A percentile compares a stretch with the other conserved stretches of the same genome.
Conservation (phyloP, 2,329 filamentous ascomycete species). For the Achaetomium macrosporum region DNA sequence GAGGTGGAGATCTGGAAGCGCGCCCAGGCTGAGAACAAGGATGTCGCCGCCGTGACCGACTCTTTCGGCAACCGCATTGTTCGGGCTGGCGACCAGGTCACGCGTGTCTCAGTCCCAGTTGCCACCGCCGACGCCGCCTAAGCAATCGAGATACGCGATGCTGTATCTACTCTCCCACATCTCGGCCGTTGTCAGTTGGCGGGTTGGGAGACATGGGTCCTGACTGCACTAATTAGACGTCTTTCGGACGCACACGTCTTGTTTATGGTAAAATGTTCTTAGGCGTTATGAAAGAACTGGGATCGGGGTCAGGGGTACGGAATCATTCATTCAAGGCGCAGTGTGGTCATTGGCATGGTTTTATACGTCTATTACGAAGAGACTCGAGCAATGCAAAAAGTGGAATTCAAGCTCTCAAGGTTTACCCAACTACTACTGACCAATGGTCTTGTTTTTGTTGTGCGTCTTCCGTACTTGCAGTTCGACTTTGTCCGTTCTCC, state of each 20-base stretch:
- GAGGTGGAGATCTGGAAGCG: slow-evolving; percentile 94
- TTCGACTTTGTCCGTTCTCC: too few species aligned
- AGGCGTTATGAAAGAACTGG: slow-evolving; percentile 7
- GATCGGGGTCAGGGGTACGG: not conserved
- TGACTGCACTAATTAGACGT: not conserved
- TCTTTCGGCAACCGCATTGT: slow-evolving; percentile 75
- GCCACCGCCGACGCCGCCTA: slow-evolving; percentile 79
- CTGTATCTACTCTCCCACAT: not conserved
- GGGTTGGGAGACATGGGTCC: too few species aligned
- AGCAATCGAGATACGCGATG: slow-evolving; percentile 14
- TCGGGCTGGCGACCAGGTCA: slow-evolving; percentile 79
- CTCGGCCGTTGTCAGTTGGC: too few species aligned
- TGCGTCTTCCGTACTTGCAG: too few species aligned
- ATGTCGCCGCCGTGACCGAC: slow-evolving; percentile 73
- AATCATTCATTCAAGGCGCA: slow-evolving; percentile 3
- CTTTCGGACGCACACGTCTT: not conserved
- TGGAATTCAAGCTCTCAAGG: not conserved
- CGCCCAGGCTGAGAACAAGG: slow-evolving; percentile 77
- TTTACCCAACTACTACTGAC: too few species aligned
- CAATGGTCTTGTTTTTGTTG: not conserved
- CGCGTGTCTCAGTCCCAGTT: slow-evolving; percentile 72
- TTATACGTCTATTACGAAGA: not conserved
- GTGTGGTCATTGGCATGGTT: slow-evolving; percentile 12
- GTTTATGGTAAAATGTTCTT: not conserved
- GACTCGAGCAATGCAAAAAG: not conserved